Conservation (phyloP, 108 stramenopile genomes). For the Cyclostephanos tholiformis region DNA sequence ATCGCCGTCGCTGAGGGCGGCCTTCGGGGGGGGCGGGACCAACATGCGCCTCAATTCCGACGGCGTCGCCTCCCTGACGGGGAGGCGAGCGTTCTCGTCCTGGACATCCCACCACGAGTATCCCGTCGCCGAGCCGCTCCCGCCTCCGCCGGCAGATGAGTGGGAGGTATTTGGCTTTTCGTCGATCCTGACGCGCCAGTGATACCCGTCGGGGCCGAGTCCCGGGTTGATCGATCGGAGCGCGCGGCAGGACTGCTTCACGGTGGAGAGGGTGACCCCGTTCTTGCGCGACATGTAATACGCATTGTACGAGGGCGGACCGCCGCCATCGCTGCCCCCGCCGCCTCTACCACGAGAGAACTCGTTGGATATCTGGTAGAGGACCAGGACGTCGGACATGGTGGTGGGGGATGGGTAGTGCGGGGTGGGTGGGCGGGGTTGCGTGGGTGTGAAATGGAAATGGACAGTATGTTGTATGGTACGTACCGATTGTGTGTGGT, state of each 20-base stretch:
- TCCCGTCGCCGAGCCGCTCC: background rate
- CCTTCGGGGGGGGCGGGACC: constrained; percentile 35
- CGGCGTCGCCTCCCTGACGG: constrained; percentile 67
- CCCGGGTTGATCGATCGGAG: constrained; percentile 50
- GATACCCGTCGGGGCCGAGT: constrained; percentile 76
- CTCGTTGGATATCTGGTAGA: constrained; percentile 62
- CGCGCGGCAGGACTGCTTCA: constrained; percentile 75
- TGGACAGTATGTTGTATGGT: too few relatives aligned
- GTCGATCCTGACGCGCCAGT: constrained; percentile 86
- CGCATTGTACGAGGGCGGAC: constrained; percentile 54
- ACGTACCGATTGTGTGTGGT: too few relatives aligned
- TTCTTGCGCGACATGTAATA: constrained; percentile 67
- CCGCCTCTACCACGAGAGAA: constrained; percentile 4
- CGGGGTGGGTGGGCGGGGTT: too few relatives aligned
- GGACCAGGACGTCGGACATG: constrained; percentile 49
- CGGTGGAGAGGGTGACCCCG: constrained; percentile 61
- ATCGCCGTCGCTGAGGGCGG: constrained; percentile 1
- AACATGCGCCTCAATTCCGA: constrained; percentile 68
- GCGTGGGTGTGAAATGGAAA: too few relatives aligned
- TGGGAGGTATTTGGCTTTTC: constrained; percentile 57
- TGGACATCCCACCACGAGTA: constrained; percentile 92
- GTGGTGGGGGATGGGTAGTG: background rate
- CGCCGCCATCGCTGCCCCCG: background rate
- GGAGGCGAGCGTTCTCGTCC: constrained; percentile 83
- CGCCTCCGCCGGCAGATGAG: constrained; percentile 7